Evolutionary conservation across 2,329 filamentous ascomycete species (phyloP).

Genomic region (Fusarium sublunatum): DNA sequence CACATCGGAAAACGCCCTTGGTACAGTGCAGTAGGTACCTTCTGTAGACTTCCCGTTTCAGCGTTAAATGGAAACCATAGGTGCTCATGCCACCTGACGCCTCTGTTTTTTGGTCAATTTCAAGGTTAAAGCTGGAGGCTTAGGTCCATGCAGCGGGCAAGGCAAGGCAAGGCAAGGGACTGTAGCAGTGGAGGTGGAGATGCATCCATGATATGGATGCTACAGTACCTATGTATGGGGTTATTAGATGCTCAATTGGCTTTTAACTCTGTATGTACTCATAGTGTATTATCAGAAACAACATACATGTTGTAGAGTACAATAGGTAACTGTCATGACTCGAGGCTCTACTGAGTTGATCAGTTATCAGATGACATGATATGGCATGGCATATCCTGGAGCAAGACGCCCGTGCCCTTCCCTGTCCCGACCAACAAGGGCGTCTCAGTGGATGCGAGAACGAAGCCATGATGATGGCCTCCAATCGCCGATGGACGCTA

Average conservation of each 20-base stretch:
- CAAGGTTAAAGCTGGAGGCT: background rate
- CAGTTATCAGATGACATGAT: background rate
- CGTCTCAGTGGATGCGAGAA: background rate
- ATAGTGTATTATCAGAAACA: no score
- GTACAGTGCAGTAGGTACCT: background rate
- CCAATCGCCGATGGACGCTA: conserved; percentile 25
- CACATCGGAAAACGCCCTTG: conserved; percentile 1
- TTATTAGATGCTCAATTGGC: no score
- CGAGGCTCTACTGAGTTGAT: background rate
- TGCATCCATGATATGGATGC: no score
- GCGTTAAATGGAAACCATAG: background rate
- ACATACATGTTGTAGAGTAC: no score
- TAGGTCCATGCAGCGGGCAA: background rate
- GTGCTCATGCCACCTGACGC: background rate
- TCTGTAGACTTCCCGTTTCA: conserved; percentile 16
- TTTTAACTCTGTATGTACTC: no score
- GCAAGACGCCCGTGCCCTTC: no score
- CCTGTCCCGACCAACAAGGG: background rate
- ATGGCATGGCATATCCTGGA: no score
- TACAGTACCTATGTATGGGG: no score
- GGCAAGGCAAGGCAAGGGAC: background rate
- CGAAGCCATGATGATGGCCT: conserved; percentile 1
- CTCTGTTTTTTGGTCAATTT: conserved; percentile 5
- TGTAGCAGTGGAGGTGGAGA: no score
- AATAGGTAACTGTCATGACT: background rate